Conservation (phyloP, 169 alveolate species). For the Plasmodium chabaudi region DNA sequence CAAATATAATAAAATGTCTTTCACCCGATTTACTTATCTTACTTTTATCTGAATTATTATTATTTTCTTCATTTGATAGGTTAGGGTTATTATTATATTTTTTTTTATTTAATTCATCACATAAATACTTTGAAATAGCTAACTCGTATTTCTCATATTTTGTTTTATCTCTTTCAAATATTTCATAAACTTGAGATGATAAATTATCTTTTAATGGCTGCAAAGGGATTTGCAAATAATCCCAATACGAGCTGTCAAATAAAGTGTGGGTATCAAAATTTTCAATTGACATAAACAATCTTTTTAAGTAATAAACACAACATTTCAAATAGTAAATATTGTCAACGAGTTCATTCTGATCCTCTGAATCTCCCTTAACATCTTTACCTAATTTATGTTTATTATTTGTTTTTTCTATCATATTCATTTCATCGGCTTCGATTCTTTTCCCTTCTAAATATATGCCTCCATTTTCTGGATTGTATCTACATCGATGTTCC, state of each 20-base stretch:
- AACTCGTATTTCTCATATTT: slow-evolving; percentile 81
- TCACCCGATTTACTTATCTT: slow-evolving; percentile 1
- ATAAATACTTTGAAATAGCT: slow-evolving; percentile 78
- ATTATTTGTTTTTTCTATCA: not conserved
- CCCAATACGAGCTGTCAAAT: slow-evolving; percentile 72
- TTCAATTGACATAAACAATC: slow-evolving; percentile 68
- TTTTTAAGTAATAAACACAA: slow-evolving; percentile 67
- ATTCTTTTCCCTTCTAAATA: not conserved
- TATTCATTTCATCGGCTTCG: not conserved
- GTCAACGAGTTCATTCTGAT: not conserved
- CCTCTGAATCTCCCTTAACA: not conserved
- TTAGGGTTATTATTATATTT: not conserved
- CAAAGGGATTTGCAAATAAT: slow-evolving; percentile 82
- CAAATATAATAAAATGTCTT: slow-evolving; percentile 65
- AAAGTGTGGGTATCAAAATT: slow-evolving; percentile 60
- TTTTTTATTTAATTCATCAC: slow-evolving; percentile 27
- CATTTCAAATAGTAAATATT: slow-evolving; percentile 24
- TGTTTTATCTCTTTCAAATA: slow-evolving; percentile 80
- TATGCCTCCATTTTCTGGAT: too few species aligned
- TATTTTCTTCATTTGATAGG: not conserved
- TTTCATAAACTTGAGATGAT: slow-evolving; percentile 80
- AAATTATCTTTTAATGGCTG: slow-evolving; percentile 86
- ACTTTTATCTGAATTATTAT: not conserved
- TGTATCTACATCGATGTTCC: not conserved
- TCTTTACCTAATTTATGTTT: not conserved